A percentile compares a stretch with the other conserved stretches of the same genome.
phyloP scores from a whole-genome alignment of 768 basidiomycete species.

The Podaxis sp. region DNA sequence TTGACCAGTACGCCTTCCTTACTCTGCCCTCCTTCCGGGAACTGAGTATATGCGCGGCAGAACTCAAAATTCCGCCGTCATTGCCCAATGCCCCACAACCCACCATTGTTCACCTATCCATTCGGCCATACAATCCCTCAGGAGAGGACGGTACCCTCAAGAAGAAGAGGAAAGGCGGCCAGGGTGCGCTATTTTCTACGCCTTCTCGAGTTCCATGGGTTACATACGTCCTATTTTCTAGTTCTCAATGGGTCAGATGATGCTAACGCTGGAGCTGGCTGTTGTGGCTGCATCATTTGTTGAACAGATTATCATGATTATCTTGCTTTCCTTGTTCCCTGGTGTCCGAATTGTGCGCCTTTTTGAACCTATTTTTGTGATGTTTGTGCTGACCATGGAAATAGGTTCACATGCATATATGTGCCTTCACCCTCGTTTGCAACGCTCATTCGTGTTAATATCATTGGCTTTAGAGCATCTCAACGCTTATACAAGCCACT shows the following conservation, averaged over 20 bases:
- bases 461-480: neutral
- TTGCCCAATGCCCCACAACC: conserved; percentile 27
- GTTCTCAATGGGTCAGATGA: conserved; percentile 3
- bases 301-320: conserved; percentile 3
- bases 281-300: conserved; percentile 19
- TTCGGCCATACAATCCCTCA: conserved; percentile 56
- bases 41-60: conserved; percentile 16
- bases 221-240: neutral
- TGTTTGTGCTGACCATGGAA: neutral
- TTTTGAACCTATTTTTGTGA: neutral
- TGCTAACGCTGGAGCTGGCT: conserved; percentile 7
- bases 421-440: neutral
- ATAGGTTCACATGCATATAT: neutral
- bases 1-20: conserved; percentile 49
- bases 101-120: conserved; percentile 76
- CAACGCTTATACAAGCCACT: neutral
- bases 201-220: neutral
- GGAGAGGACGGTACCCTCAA: conserved; percentile 55
- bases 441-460: neutral
- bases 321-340: neutral
- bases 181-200: conserved; percentile 24
- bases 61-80: conserved; percentile 34
- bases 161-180: conserved; percentile 38
- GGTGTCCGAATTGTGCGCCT: neutral
- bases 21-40: neutral